A percentile compares a stretch with the other conserved stretches of the same genome.
Conservation (phyloP, 176 grass and related monocot species). For the Tillandsia leiboldiana region DNA sequence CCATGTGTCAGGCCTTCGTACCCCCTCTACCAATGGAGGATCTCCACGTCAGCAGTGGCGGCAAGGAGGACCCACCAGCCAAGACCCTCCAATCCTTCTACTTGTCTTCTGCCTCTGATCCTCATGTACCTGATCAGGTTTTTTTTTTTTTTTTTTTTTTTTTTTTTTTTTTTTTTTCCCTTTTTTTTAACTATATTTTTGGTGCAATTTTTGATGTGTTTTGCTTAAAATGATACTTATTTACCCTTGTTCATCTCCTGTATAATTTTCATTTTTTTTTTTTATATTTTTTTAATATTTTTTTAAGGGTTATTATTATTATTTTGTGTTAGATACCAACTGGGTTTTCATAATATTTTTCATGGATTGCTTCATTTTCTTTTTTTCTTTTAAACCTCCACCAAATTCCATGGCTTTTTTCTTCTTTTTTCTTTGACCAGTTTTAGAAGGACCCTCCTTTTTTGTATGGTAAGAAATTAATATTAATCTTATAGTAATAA, state of each 20-base stretch:
- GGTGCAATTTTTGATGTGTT: not conserved
- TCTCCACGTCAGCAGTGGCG: not conserved
- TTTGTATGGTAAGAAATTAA: too few relatives aligned
- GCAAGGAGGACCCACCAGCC: not conserved
- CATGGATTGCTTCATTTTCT: too few relatives aligned
- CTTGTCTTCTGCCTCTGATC: constrained; percentile 51
- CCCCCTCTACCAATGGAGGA: constrained; percentile 36
- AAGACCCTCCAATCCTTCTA: constrained; percentile 41
- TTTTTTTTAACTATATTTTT: not conserved
- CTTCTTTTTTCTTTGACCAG: too few relatives aligned
- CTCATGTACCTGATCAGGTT: constrained; percentile 57
- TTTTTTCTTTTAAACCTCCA: too few relatives aligned
- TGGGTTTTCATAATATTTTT: too few relatives aligned
- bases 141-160: not conserved
- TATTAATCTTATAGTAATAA: too few relatives aligned
- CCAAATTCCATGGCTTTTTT: too few relatives aligned
- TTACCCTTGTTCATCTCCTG: not conserved
- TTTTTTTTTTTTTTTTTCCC: not conserved
- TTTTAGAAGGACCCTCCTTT: too few relatives aligned
- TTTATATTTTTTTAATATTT: too few relatives aligned
- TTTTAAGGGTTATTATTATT: too few relatives aligned
- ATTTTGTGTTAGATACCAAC: too few relatives aligned
- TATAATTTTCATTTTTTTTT: too few relatives aligned
- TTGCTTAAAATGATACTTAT: not conserved
- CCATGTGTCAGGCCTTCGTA: constrained; percentile 45